A percentile compares a stretch with the other conserved stretches of the same genome.
Evolutionary conservation across 2,329 filamentous ascomycete genomes (phyloP).

Genomic region (Emergomyces pasteurianus): DNA sequence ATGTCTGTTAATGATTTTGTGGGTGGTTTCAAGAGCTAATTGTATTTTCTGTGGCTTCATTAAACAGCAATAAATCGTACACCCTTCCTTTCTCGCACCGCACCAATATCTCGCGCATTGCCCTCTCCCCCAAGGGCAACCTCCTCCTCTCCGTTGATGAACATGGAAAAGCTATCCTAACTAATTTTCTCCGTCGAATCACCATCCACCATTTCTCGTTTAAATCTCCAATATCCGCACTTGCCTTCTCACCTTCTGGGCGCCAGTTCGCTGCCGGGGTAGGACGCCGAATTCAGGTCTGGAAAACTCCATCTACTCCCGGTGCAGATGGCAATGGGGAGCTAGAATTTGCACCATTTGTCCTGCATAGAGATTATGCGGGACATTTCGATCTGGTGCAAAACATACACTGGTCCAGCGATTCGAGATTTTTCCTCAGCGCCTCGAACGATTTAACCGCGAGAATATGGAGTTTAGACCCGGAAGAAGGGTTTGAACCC

Average conservation of each 20-base stretch:
- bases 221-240: conserved; percentile 64
- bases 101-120: conserved; percentile 80
- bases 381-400: conserved; percentile 82
- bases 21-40: neutral
- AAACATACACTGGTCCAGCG: conserved; percentile 87
- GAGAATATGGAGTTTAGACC: conserved; percentile 85
- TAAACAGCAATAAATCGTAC: conserved; percentile 32
- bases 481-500: conserved; percentile 76
- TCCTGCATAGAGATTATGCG: conserved; percentile 71
- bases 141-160: conserved; percentile 88
- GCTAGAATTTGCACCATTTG: conserved; percentile 89
- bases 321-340: conserved; percentile 67
- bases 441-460: conserved; percentile 86
- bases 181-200: conserved; percentile 75
- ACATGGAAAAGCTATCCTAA: conserved; percentile 85
- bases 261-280: conserved; percentile 82
- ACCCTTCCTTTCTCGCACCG: conserved; percentile 68
- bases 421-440: conserved; percentile 90
- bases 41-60: neutral
- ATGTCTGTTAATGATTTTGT: neutral
- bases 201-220: conserved; percentile 95
- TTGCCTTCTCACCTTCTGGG: conserved; percentile 84
- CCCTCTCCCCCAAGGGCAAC: conserved; percentile 80
- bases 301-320: conserved; percentile 87
- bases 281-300: conserved; percentile 81